phyloP scores from a whole-genome alignment of 1,139 yeast genomes.

The Suhomyces coccinellae region DNA sequence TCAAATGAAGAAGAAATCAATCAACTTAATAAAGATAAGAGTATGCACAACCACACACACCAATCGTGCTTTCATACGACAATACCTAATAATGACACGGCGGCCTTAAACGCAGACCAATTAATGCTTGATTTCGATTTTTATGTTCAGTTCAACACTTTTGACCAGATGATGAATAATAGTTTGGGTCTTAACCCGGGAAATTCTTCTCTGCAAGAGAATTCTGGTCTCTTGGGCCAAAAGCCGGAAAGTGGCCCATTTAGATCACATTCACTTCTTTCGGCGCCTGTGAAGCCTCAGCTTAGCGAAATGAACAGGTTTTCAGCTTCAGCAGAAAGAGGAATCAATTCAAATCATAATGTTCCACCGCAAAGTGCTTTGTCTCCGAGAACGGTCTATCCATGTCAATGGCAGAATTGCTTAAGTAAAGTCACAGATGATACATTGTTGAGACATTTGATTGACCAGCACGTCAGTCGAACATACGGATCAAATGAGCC shows the following conservation, averaged over 20 bases:
- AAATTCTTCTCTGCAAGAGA: background rate
- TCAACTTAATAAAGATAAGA: background rate
- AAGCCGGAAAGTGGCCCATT: background rate
- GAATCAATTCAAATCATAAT: background rate
- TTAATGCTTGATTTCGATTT: conserved; percentile 43
- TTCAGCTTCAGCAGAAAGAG: conserved; percentile 4
- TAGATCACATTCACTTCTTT: background rate
- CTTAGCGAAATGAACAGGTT: conserved; percentile 3
- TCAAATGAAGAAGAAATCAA: background rate
- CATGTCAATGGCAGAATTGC: conserved; percentile 64
- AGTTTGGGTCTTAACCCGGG: background rate
- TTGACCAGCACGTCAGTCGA: conserved; percentile 53
- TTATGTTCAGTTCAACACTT: conserved; percentile 43
- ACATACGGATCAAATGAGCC: conserved; percentile 19
- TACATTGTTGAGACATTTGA: conserved; percentile 56
- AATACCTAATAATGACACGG: conserved; percentile 28
- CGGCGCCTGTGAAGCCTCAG: conserved; percentile 1
- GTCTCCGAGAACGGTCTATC: conserved; percentile 11
- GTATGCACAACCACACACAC: conserved; percentile 31
- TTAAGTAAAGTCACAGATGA: conserved; percentile 39
- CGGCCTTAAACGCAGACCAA: conserved; percentile 15
- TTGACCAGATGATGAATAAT: conserved; percentile 23
- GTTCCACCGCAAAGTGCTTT: background rate
- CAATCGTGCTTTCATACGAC: conserved; percentile 50
- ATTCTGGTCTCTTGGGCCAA: background rate